Evolutionary conservation across 192 early-diverging fungal species (phyloP).

Genomic region (Neocallimastix lanati): DNA sequence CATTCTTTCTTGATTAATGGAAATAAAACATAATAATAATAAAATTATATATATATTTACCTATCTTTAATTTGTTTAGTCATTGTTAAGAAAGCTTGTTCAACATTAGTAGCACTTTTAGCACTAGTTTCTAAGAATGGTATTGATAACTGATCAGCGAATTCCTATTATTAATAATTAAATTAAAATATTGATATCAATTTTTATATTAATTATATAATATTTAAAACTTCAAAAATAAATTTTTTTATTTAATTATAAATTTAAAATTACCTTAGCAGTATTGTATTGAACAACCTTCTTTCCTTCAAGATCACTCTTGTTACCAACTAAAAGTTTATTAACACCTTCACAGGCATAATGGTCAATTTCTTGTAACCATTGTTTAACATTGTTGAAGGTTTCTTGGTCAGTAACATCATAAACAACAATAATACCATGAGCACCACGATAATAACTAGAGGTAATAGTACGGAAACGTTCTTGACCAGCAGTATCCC

Average conservation of each 20-base stretch:
- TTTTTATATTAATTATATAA: too few relatives aligned
- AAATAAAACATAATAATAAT: too few relatives aligned
- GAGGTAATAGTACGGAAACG: constrained; percentile 98
- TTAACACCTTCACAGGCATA: constrained; percentile 94
- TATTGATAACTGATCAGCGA: constrained; percentile 69
- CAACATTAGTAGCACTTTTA: constrained; percentile 94
- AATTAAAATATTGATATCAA: too few relatives aligned
- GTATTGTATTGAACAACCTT: constrained; percentile 65
- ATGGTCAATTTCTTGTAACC: constrained; percentile 96
- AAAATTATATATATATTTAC: too few relatives aligned
- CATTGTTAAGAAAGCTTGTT: constrained; percentile 99
- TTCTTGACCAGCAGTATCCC: constrained; percentile 98
- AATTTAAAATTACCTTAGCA: constrained; percentile 61
- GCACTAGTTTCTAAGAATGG: constrained; percentile 95
- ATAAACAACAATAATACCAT: constrained; percentile 97
- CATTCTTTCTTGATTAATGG: too few relatives aligned
- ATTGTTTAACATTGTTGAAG: constrained; percentile 92
- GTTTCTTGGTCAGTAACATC: constrained; percentile 93
- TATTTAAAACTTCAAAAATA: too few relatives aligned
- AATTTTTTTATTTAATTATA: too few relatives aligned
- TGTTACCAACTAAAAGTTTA: constrained; percentile 96
- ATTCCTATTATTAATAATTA: constrained; percentile 60
- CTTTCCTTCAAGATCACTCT: constrained; percentile 85
- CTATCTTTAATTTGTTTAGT: constrained; percentile 99
- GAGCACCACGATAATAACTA: constrained; percentile 91